phyloP scores from a whole-genome alignment of 352 stramenopile species.

The Globisporangium takayamanum region DNA sequence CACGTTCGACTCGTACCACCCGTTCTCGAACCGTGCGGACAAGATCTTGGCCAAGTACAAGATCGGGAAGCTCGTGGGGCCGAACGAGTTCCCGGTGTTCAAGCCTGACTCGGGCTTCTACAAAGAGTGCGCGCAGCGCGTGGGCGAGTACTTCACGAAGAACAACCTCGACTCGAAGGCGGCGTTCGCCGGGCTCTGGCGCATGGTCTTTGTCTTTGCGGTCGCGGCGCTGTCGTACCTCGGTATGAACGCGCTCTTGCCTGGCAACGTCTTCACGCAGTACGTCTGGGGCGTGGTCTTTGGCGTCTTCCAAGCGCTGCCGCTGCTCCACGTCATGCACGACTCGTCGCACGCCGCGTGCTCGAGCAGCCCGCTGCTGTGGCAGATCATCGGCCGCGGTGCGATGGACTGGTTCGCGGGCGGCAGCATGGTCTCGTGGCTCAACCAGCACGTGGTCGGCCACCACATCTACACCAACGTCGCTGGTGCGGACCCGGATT shows the following conservation, averaged over 20 bases:
- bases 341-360: conserved; percentile 89
- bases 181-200: conserved; percentile 73
- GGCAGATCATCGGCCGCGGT: conserved; percentile 66
- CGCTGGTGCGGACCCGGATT: conserved; percentile 88
- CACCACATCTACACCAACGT: conserved; percentile 97
- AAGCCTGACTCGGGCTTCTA: conserved; percentile 91
- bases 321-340: conserved; percentile 91
- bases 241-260: conserved; percentile 67
- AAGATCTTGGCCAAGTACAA: conserved; percentile 83
- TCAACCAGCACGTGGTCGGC: conserved; percentile 94
- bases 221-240: conserved; percentile 60
- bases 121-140: conserved; percentile 74
- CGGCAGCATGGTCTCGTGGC: conserved; percentile 90
- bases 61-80: conserved; percentile 71
- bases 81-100: conserved; percentile 86
- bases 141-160: conserved; percentile 85
- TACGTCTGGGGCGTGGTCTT: conserved; percentile 80
- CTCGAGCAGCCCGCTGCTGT: conserved; percentile 70
- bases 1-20: conserved; percentile 90
- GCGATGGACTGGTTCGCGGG: conserved; percentile 90
- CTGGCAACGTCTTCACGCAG: conserved; percentile 46
- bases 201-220: conserved; percentile 79
- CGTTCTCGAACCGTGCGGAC: conserved; percentile 77
- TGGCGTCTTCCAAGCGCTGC: conserved; percentile 84
- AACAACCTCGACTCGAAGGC: conserved; percentile 88